Conservation (phyloP, 2,329 filamentous ascomycete genomes). For the Cadophora sp. region DNA sequence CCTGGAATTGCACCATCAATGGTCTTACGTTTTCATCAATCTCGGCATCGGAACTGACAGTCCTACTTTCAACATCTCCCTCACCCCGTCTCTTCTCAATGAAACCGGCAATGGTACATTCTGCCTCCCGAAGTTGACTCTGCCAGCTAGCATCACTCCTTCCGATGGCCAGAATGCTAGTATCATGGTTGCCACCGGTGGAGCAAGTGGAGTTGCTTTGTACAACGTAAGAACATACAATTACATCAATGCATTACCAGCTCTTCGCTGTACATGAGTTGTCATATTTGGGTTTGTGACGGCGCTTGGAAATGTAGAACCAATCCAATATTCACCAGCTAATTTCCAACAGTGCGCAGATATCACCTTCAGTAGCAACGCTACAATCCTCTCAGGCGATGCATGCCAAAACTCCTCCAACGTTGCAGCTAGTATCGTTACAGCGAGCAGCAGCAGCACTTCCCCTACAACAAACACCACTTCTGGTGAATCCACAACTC, state of each 20-base stretch:
- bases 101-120: slow-evolving; percentile 67
- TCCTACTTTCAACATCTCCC: slow-evolving; percentile 72
- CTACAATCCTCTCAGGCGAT: slow-evolving; percentile 53
- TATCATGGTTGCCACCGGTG: slow-evolving; percentile 73
- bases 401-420: slow-evolving; percentile 66
- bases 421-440: slow-evolving; percentile 51
- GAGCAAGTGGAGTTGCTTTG: slow-evolving; percentile 63
- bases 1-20: slow-evolving; percentile 58
- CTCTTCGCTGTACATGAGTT: background rate
- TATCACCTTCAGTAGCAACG: slow-evolving; percentile 66
- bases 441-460: background rate
- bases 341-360: slow-evolving; percentile 68
- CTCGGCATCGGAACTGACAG: slow-evolving; percentile 58
- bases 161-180: slow-evolving; percentile 68
- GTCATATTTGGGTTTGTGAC: background rate
- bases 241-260: background rate
- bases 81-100: slow-evolving; percentile 65
- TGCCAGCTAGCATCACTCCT: slow-evolving; percentile 59
- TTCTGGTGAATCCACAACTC: background rate
- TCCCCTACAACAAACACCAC: slow-evolving; percentile 1
- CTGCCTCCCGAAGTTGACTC: slow-evolving; percentile 65
- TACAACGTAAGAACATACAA: slow-evolving; percentile 62
- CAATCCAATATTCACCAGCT: background rate
- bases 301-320: background rate
- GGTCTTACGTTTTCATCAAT: slow-evolving; percentile 59